phyloP scores from a whole-genome alignment of 495 filamentous ascomycete species.

The Clavariopsis aquatica region DNA sequence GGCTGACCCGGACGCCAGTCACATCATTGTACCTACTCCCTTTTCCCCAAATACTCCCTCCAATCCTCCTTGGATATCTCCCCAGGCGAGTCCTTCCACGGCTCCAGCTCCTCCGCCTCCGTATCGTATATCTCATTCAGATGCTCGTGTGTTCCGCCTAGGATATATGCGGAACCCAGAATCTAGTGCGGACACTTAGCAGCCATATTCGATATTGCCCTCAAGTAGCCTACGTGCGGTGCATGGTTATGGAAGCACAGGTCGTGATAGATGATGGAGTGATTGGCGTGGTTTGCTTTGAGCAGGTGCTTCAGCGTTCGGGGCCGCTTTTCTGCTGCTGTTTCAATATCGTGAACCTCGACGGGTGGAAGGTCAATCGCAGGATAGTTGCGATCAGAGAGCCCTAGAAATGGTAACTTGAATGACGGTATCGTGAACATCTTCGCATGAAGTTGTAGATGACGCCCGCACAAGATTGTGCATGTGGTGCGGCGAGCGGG shows the following conservation, averaged over 20 bases:
- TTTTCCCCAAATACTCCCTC: slow-evolving; percentile 76
- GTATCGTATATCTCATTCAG: slow-evolving; percentile 77
- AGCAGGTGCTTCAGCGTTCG: slow-evolving; percentile 87
- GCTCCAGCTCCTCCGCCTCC: slow-evolving; percentile 68
- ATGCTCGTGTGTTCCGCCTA: slow-evolving; percentile 71
- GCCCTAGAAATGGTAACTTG: slow-evolving; percentile 21
- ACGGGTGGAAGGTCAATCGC: slow-evolving; percentile 69
- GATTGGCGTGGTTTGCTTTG: slow-evolving; percentile 85
- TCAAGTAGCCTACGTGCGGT: slow-evolving; percentile 64
- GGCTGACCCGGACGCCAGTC: not conserved
- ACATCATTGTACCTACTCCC: slow-evolving; percentile 48
- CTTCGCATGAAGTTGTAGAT: not conserved
- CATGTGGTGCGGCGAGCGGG: not conserved
- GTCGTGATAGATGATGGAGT: slow-evolving; percentile 78
- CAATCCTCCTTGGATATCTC: slow-evolving; percentile 83
- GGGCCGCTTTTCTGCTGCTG: slow-evolving; percentile 70
- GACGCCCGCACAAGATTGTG: not conserved
- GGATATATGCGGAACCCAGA: slow-evolving; percentile 77
- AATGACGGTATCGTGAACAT: slow-evolving; percentile 35
- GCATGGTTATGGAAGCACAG: slow-evolving; percentile 84
- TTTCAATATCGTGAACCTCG: slow-evolving; percentile 75
- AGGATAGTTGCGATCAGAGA: slow-evolving; percentile 24
- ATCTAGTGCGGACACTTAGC: slow-evolving; percentile 49
- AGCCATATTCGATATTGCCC: slow-evolving; percentile 17
- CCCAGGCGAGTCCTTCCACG: slow-evolving; percentile 81